Evolutionary conservation across 2,329 filamentous ascomycete genomes (phyloP).

Genomic region (Beauveria australis): DNA sequence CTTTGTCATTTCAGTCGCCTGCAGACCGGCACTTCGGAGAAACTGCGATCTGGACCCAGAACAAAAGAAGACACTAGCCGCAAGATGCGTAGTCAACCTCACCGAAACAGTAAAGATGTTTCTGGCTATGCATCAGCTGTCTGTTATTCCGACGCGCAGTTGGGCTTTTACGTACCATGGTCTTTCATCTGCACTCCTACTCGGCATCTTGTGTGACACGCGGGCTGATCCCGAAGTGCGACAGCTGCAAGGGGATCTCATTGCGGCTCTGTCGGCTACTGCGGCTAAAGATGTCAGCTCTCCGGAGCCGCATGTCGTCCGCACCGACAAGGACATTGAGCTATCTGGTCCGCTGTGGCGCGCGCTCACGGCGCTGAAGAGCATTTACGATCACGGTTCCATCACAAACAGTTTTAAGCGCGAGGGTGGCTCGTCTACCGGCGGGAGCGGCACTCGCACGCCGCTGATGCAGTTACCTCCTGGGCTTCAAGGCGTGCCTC

Average conservation of each 20-base stretch:
- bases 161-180: slow-evolving; percentile 64
- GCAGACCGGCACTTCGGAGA: slow-evolving; percentile 51
- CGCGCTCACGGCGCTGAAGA: slow-evolving; percentile 52
- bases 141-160: slow-evolving; percentile 56
- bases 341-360: slow-evolving; percentile 53
- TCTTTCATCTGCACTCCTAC: slow-evolving; percentile 54
- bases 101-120: slow-evolving; percentile 62
- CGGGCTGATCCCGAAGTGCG: slow-evolving; percentile 56
- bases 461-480: slow-evolving; percentile 25
- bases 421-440: slow-evolving; percentile 38
- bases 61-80: slow-evolving; percentile 47
- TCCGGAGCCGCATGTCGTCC: slow-evolving; percentile 43
- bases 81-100: slow-evolving; percentile 53
- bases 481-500: slow-evolving; percentile 16
- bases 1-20: slow-evolving; percentile 58
- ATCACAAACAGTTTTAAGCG: slow-evolving; percentile 44
- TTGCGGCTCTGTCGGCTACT: slow-evolving; percentile 54
- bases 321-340: slow-evolving; percentile 52
- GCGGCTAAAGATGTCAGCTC: slow-evolving; percentile 54
- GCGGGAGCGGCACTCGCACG: slow-evolving; percentile 38
- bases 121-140: slow-evolving; percentile 59
- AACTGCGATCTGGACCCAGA: slow-evolving; percentile 41
- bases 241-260: slow-evolving; percentile 55
- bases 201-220: slow-evolving; percentile 55
- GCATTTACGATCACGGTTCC: slow-evolving; percentile 59